Conservation (phyloP, 768 basidiomycete species). For the Saitozyma podzolica region DNA sequence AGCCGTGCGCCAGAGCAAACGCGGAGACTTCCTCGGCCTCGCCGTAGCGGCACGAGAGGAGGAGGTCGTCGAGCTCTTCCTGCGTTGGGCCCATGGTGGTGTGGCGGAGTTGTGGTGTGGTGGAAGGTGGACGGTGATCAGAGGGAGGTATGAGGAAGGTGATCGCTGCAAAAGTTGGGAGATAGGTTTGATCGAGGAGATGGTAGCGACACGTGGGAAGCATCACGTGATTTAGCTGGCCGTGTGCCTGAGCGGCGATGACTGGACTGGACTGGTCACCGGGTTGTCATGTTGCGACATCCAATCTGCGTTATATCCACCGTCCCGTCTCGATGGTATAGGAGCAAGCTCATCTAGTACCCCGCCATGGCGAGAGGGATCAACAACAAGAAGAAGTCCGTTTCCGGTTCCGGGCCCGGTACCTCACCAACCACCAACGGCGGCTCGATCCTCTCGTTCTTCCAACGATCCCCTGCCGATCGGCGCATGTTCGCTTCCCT, state of each 20-base stretch:
- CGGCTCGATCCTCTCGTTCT: constrained; percentile 30
- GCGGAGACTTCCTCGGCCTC: constrained; percentile 74
- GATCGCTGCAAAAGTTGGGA: not conserved
- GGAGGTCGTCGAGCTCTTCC: constrained; percentile 63
- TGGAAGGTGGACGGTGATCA: not conserved
- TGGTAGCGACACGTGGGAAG: too few relatives aligned
- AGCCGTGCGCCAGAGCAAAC: constrained; percentile 65
- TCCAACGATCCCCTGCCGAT: constrained; percentile 21
- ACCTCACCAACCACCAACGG: not conserved
- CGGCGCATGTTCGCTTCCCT: too few relatives aligned
- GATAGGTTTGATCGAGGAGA: not conserved
- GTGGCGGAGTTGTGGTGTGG: constrained; percentile 5
- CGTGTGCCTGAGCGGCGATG: too few relatives aligned
- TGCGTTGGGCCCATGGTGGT: constrained; percentile 28
- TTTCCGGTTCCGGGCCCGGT: not conserved
- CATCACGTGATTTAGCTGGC: too few relatives aligned
- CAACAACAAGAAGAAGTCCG: constrained; percentile 21
- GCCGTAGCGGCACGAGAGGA: constrained; percentile 84
- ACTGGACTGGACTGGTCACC: too few relatives aligned
- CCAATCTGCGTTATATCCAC: too few relatives aligned
- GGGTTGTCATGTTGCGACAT: too few relatives aligned
- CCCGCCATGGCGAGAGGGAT: constrained; percentile 5
- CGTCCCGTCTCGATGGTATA: too few relatives aligned
- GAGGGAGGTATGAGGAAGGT: not conserved
- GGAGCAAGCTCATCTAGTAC: too few relatives aligned